Base-by-base conservation (phyloP, 2,329 filamentous ascomycete genomes). In the Fusarium decemcellulare region DNA sequence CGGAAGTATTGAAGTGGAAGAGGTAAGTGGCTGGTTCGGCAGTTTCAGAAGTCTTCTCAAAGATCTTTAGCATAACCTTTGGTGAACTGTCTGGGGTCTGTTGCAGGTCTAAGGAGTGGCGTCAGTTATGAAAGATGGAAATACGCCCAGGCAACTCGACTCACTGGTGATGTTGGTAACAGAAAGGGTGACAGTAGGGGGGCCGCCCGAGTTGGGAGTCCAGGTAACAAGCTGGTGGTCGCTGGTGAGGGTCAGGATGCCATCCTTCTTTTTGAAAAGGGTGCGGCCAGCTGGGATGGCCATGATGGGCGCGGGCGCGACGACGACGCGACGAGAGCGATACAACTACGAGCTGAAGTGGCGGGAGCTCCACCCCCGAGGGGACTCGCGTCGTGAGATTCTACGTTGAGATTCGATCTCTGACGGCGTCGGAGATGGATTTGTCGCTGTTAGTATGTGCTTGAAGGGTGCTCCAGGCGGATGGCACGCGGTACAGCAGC, bases 191-290 rank as follows among this genome's bases (percentile, higher is more conserved):
- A 98, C 83, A 29, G 86, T 83, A 5, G 92, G 87, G 56, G 90
- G 85, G 4, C 90, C 88, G 36, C 88, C 86, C 47, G 87, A 86
- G 57, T 88, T 85, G 10, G 94, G 92, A 34, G 90, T 93, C 95
- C 95, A 99, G 78, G 89, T 91, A 65, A 98, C 88, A 39, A 87
- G 90, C 76, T 88, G 88, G 75, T 89, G 86, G 79, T 97, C 93
- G 60, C 87, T 83, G 15, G 92, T 90, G 73, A 98, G 85, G 29
- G 90, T 88, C 75, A 99, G 84, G 65, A 89, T 88, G 78, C 96
- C 96, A 84, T 98, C 93, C 81, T 97, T 96, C 85, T 98, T 99
- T 83, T 98, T 98, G 87, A 96, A 98, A 62, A 91, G 85, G 55
- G 92, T 91, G 68, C 87, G 88, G 63, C 91, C 93, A 72, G 85